A percentile compares a stretch with the other conserved stretches of the same genome.
Conservation (phyloP, 192 early-diverging fungal genomes). For the Backusella australiensis region DNA sequence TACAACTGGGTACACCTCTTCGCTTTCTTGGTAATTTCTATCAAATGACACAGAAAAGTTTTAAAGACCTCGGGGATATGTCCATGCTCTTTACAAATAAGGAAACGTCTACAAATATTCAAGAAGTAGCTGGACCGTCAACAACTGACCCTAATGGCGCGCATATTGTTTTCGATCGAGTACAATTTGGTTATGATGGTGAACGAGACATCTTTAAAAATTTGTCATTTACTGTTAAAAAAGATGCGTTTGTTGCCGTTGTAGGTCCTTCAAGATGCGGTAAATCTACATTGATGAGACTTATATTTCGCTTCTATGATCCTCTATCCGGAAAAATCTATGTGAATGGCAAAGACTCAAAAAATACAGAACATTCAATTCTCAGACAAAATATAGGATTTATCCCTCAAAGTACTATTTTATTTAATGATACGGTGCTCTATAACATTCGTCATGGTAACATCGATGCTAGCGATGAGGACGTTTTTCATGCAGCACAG, state of each 20-base stretch:
- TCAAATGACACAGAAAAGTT: slow-evolving; percentile 86
- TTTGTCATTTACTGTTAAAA: slow-evolving; percentile 63
- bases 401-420: slow-evolving; percentile 90
- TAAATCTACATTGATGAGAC: slow-evolving; percentile 71
- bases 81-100: slow-evolving; percentile 73
- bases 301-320: slow-evolving; percentile 94
- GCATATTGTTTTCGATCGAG: slow-evolving; percentile 66
- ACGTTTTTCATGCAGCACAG: slow-evolving; percentile 66
- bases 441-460: slow-evolving; percentile 93
- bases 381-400: slow-evolving; percentile 84
- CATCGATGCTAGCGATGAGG: slow-evolving; percentile 60
- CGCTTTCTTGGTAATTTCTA: slow-evolving; percentile 93
- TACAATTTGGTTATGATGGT: slow-evolving; percentile 67
- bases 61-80: slow-evolving; percentile 96
- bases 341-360: slow-evolving; percentile 82
- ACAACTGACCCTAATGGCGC: slow-evolving; percentile 42
- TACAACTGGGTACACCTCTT: slow-evolving; percentile 84
- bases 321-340: slow-evolving; percentile 69
- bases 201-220: slow-evolving; percentile 64
- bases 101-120: slow-evolving; percentile 55
- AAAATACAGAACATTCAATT: slow-evolving; percentile 60
- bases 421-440: slow-evolving; percentile 91
- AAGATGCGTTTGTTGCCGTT: slow-evolving; percentile 70
- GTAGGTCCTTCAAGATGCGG: slow-evolving; percentile 77
- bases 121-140: slow-evolving; percentile 51